Evolutionary conservation across 768 basidiomycete genomes (phyloP), one percentile per base, ranked within the genome.

Genomic region (Cubamyces lactineus): DNA sequence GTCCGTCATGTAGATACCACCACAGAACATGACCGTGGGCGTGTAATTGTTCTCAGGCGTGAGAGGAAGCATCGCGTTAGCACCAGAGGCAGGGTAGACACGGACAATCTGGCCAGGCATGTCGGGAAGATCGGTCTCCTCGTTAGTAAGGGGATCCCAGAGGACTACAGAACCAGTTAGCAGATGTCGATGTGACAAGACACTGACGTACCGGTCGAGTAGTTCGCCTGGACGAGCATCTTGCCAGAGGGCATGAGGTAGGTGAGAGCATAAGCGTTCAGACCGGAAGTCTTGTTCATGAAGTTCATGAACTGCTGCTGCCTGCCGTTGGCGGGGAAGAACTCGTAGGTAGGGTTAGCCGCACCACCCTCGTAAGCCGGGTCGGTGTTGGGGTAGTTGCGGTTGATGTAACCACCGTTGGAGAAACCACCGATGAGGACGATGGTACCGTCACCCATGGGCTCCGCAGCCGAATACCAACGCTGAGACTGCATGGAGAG

Each of bases 51-150:
- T 97, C 24, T 81, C 88, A 5, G 91, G 89, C 1, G 92, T 96
- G 17, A 98, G 81, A 7, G 96, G 96, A 0, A 98, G 82, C 89
- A 98, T 93, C 42, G 90, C 90, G 2, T 82, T 83, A 0, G 89
- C 96, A 34, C 92, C 94, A 9, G 94, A 94, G 0, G 90, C 96
- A 9, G 94, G 94, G 70, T 96, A 96, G 4, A 93, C 90, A 30
- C 94, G 88, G 21, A 84, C 85, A 47, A 96, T 86, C 46, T 80
- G 76, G 30, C 79, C 78, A 0, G 91, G 91, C 89, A 91, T 92
- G 63, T 83, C 75, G 2, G 91, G 91, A 12, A 92, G 80, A 2
- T 78, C 76, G 0, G 80, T 86, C 71, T 91, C 89, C 4, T 72
- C 55, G 69, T 91, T 90, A 30, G 70, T 74, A 5, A 75, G 68